Evolutionary conservation across 2,329 filamentous ascomycete species (phyloP), one percentile per base, ranked within the genome.

Genomic region (Amesomyces nigricolor): DNA sequence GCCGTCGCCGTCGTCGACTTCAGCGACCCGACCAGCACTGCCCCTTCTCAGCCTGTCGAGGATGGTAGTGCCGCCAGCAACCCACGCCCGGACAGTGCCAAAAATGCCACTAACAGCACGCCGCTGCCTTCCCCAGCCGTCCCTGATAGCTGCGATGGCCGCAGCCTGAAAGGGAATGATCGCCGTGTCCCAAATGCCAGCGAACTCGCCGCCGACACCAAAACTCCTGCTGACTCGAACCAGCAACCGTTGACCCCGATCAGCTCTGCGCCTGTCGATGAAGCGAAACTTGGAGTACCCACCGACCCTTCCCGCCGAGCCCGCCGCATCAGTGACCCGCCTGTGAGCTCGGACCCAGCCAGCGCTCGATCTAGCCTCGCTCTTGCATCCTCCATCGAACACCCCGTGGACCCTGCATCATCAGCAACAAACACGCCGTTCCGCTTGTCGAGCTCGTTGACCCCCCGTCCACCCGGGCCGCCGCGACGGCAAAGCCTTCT

Each of bases 401-500:
- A 26, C 22, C 22, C 22, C 19, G 39, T 13, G 40, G 57, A 54
- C 47, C 10, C 35, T 22, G 53, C 37, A 40, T 51, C 38, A 19
- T 44, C 50, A 16, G 39, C 44, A 22, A 52, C 48, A 45, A 61
- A 35, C 58, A 52, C 56, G 56, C 40, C 54, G 62, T 55, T 52
- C 57, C 59, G 60, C 38, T 58, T 61, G 37, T 61, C 64, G 22
- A 58, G 62, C 49, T 66, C 70, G 46, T 65, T 66, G 49, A 58
- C 50, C 11, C 9, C 32, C 46, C 61, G 64, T 29, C 64, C 66
- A 14, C 46, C 63, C 30, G 67, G 60, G n/a, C 65, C 67, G 13
- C 63, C 62, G 35, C 64, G 73, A 58, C 71, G 70, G 52, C 76
- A 78, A 64, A 77, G 75, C 59, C 67, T 78, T 46, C 64, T 78